Conservation (phyloP, 768 basidiomycete genomes). For the Amanita fuliginea region DNA sequence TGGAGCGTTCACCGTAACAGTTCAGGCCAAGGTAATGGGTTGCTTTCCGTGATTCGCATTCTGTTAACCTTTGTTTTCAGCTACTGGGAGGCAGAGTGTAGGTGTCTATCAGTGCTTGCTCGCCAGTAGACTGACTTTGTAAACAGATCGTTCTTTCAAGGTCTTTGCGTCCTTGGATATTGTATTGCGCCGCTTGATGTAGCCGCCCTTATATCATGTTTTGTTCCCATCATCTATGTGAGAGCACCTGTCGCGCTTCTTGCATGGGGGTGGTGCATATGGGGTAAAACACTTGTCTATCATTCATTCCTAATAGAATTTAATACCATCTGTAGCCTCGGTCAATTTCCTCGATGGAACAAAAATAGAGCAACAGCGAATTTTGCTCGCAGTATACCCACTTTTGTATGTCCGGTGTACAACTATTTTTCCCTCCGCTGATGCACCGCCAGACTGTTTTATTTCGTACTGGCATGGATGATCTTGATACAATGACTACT, state of each 20-base stretch:
- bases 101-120: constrained; percentile 13
- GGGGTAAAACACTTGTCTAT: constrained; percentile 52
- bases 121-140: background rate
- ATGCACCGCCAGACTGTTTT: constrained; percentile 54
- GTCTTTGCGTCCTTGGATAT: constrained; percentile 88
- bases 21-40: constrained; percentile 79
- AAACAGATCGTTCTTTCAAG: constrained; percentile 87
- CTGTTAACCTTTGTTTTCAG: constrained; percentile 23
- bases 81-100: constrained; percentile 78
- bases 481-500: constrained; percentile 73
- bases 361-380: constrained; percentile 82
- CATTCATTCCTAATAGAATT: background rate
- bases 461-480: constrained; percentile 95
- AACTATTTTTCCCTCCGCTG: background rate
- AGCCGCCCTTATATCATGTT: constrained; percentile 79
- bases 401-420: constrained; percentile 49
- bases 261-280: constrained; percentile 94
- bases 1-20: constrained; percentile 82
- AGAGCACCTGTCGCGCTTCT: constrained; percentile 77
- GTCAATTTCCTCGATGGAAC: constrained; percentile 95
- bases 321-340: constrained; percentile 43
- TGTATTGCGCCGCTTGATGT: constrained; percentile 90
- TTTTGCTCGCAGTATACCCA: constrained; percentile 93
- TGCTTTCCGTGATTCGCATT: constrained; percentile 1
- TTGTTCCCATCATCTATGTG: constrained; percentile 78